Conservation (phyloP, 345 rosid genomes). For the Populus tremula region DNA sequence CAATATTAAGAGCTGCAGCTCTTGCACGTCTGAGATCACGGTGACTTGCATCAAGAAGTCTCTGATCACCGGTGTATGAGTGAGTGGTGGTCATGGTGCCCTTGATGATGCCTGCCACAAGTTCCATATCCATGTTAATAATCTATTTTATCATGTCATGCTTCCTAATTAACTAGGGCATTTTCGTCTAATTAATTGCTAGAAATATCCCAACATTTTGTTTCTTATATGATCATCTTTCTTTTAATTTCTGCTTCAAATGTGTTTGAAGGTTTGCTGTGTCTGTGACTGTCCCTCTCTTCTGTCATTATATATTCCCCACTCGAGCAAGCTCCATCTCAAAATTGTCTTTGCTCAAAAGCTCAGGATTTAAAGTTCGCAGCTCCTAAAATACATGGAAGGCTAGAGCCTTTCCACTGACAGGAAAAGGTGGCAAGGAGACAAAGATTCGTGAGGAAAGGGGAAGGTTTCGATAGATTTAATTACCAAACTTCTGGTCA, state of each 20-base stretch:
- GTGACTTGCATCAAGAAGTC: slow-evolving; percentile 89
- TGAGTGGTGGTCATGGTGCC: slow-evolving; percentile 99
- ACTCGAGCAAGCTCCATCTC: neutral
- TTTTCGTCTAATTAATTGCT: neutral
- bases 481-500: slow-evolving; percentile 89
- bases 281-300: neutral
- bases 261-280: neutral
- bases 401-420: neutral
- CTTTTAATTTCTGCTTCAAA: neutral
- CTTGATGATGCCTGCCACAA: slow-evolving; percentile 73
- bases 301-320: neutral
- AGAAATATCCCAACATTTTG: neutral
- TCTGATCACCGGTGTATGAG: slow-evolving; percentile 97
- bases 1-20: slow-evolving; percentile 94
- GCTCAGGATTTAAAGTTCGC: neutral
- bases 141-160: neutral
- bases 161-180: neutral
- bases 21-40: slow-evolving; percentile 96
- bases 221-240: too few species aligned
- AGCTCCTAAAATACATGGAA: neutral
- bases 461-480: neutral
- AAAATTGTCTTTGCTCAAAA: neutral
- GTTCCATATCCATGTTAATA: neutral
- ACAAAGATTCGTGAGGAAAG: neutral
- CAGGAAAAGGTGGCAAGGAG: neutral